Evolutionary conservation across 352 stramenopile genomes (phyloP).

Genomic region (Globisporangium takayamanum): DNA sequence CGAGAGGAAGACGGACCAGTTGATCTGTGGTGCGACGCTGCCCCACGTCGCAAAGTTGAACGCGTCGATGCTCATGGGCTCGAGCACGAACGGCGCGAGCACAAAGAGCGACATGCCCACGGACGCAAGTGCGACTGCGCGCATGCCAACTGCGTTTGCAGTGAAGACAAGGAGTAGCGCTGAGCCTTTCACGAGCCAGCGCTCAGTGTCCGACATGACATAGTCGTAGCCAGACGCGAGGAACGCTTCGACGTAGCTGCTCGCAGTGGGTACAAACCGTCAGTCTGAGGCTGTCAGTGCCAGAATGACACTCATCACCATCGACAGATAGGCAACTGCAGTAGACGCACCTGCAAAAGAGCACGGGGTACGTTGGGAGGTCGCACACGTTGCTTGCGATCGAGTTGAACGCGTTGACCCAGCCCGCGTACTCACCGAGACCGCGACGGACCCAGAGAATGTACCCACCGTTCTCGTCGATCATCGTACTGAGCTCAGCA

Average conservation of each 20-base stretch:
- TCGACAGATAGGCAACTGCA: not conserved
- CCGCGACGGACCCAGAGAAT: constrained; percentile 81
- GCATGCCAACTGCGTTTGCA: constrained; percentile 73
- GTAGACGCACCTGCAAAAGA: constrained; percentile 54
- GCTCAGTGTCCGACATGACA: constrained; percentile 36
- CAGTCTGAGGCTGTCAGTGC: not conserved
- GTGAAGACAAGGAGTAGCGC: constrained; percentile 67
- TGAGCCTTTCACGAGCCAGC: constrained; percentile 66
- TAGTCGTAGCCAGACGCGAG: constrained; percentile 53
- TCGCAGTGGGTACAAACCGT: not conserved
- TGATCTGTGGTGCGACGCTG: constrained; percentile 52
- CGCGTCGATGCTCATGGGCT: constrained; percentile 61
- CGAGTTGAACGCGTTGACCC: constrained; percentile 82
- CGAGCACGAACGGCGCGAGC: constrained; percentile 70
- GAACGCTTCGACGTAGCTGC: constrained; percentile 74
- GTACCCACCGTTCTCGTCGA: constrained; percentile 81
- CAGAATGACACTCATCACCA: too few species aligned
- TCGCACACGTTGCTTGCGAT: constrained; percentile 83
- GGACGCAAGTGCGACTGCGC: constrained; percentile 60
- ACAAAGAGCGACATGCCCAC: constrained; percentile 82
- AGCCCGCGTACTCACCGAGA: constrained; percentile 73
- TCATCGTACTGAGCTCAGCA: constrained; percentile 79
- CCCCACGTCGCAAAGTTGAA: constrained; percentile 76
- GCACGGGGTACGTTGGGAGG: constrained; percentile 75
- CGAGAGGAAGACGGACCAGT: constrained; percentile 83